Conservation (phyloP, 2,329 filamentous ascomycete genomes). For the Mariannaea elegans region DNA sequence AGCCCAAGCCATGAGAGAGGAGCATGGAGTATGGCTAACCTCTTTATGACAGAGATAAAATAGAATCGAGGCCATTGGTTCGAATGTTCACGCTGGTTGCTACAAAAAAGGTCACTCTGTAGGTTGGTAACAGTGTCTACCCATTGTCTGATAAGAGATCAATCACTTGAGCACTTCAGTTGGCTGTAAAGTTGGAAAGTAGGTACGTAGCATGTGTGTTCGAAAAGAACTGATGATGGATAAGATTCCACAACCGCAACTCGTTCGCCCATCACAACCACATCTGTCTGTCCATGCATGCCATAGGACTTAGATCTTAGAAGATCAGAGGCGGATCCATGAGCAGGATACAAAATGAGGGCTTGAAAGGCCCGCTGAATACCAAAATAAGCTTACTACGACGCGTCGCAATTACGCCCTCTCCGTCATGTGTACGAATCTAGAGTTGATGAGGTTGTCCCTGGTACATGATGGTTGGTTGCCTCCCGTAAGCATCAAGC, state of each 20-base stretch:
- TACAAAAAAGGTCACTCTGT: not conserved
- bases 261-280: not conserved
- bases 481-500: not conserved
- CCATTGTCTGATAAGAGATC: not conserved
- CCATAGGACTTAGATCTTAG: not conserved
- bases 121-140: not conserved
- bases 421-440: slow-evolving; percentile 3
- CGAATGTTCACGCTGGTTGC: not conserved
- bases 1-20: slow-evolving; percentile 11
- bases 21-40: not conserved
- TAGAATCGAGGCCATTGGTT: slow-evolving; percentile 17
- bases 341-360: not conserved
- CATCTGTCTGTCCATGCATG: not conserved
- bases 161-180: too few relatives aligned
- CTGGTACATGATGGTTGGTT: not conserved
- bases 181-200: too few relatives aligned
- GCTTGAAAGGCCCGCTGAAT: not conserved
- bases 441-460: not conserved
- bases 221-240: slow-evolving; percentile 1
- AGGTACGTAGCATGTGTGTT: too few relatives aligned
- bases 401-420: not conserved
- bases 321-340: not conserved
- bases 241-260: slow-evolving; percentile 11
- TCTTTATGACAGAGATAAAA: slow-evolving; percentile 11
- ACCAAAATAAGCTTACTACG: not conserved